These are phyloP conservation scores for Argentina anserina DNA, from an alignment of 306 rosid species.

Conservation along the genomic window DNA sequence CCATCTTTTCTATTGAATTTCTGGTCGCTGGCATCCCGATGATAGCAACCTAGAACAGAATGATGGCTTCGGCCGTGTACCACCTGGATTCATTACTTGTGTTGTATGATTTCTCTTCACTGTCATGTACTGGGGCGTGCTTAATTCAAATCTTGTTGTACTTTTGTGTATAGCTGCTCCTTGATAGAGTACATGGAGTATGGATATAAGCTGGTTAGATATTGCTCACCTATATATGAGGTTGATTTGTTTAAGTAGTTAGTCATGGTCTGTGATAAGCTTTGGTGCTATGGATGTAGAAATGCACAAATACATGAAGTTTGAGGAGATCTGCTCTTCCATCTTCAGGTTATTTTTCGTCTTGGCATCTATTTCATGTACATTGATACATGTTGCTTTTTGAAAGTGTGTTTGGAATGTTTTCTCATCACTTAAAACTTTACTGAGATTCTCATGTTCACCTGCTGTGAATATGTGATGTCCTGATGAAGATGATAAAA, in stretches of 20 bases:
- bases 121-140: slow-evolving; percentile 14
- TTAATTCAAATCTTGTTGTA: slow-evolving; percentile 8
- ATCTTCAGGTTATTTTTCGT: background rate
- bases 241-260: slow-evolving; percentile 13
- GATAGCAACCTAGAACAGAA: slow-evolving; percentile 13
- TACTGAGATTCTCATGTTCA: too few species aligned
- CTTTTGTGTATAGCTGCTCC: slow-evolving; percentile 20
- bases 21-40: slow-evolving; percentile 72
- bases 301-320: background rate
- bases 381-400: background rate
- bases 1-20: slow-evolving; percentile 82
- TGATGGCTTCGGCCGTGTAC: slow-evolving; percentile 5
- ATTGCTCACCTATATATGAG: slow-evolving; percentile 1
- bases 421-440: too few species aligned
- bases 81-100: slow-evolving; percentile 12
- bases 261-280: background rate
- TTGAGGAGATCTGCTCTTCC: background rate
- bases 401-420: background rate
- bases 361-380: background rate
- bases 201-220: slow-evolving; percentile 4
- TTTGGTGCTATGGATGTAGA: background rate
- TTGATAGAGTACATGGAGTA: background rate
- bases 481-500: too few species aligned
- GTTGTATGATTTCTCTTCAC: slow-evolving; percentile 20
- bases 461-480: too few species aligned